Evolutionary conservation across 208 protist genomes (phyloP).

Genomic region (Leishmania braziliensis): DNA sequence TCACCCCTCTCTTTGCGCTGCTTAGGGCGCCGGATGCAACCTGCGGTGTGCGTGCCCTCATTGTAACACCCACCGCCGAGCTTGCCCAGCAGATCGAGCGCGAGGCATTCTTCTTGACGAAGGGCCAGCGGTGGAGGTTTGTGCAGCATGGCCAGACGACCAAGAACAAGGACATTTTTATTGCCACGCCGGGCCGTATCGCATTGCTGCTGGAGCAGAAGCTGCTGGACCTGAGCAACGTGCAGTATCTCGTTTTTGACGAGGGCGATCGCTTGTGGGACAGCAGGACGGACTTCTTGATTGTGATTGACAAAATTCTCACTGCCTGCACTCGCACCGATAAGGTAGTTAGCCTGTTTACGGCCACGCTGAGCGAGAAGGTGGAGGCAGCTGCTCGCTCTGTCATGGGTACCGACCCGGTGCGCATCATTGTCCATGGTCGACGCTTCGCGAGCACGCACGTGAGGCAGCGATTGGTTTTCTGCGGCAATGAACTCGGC

Average conservation of each 20-base stretch:
- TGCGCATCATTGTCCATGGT: conserved; percentile 93
- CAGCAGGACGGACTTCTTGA: conserved; percentile 73
- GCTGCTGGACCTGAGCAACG: conserved; percentile 67
- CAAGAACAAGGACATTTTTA: conserved; percentile 92
- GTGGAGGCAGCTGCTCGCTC: conserved; percentile 92
- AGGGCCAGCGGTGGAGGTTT: conserved; percentile 86
- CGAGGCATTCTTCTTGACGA: conserved; percentile 89
- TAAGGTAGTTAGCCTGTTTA: conserved; percentile 92
- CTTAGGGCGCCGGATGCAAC: conserved; percentile 75
- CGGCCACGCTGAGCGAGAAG: conserved; percentile 92
- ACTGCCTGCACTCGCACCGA: conserved; percentile 72
- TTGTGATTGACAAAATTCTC: conserved; percentile 89
- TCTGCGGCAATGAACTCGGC: conserved; percentile 96
- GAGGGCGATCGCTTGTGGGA: conserved; percentile 98
- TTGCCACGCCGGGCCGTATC: conserved; percentile 89
- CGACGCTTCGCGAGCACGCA: conserved; percentile 74
- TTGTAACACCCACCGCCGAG: conserved; percentile 96
- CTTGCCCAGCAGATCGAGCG: conserved; percentile 96
- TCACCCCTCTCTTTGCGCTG: conserved; percentile 93
- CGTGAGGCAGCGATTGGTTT: conserved; percentile 93
- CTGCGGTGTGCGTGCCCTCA: conserved; percentile 89
- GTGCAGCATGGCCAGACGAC: conserved; percentile 90
- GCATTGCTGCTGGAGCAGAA: conserved; percentile 80
- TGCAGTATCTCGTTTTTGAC: conserved; percentile 96
- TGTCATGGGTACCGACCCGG: conserved; percentile 89